Conservation (phyloP, 495 filamentous ascomycete species). For the Aspergillus diversus region DNA sequence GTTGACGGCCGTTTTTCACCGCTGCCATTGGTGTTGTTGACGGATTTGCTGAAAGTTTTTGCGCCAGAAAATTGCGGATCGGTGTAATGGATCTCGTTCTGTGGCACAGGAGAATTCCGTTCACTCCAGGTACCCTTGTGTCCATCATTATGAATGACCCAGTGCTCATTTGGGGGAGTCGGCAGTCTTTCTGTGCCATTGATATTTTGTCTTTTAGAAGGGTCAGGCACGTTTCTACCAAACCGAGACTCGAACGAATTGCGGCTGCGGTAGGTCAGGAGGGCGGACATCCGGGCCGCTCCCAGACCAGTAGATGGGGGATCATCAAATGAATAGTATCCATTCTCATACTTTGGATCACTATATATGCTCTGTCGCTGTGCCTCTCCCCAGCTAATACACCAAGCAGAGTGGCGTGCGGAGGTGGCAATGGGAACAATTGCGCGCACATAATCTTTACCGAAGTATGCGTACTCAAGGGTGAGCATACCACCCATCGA, state of each 20-base stretch:
- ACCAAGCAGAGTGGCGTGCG: conserved; percentile 95
- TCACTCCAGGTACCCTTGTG: conserved; percentile 62
- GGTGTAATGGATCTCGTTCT: conserved; percentile 48
- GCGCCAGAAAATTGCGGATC: conserved; percentile 84
- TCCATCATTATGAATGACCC: conserved; percentile 94
- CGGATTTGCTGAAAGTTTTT: conserved; percentile 46
- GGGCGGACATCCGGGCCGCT: conserved; percentile 93
- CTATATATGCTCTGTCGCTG: conserved; percentile 98
- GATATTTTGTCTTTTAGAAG: conserved; percentile 76
- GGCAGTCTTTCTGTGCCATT: conserved; percentile 64
- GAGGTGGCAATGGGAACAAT: conserved; percentile 96
- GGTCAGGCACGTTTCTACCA: conserved; percentile 88
- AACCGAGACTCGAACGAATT: conserved; percentile 97
- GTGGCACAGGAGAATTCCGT: conserved; percentile 35
- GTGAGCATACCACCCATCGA: conserved; percentile 99
- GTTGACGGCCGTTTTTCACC: conserved; percentile 64
- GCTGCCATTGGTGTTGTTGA: conserved; percentile 28
- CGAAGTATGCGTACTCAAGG: conserved; percentile 95
- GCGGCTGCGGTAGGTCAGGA: conserved; percentile 92
- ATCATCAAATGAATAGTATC: conserved; percentile 85
- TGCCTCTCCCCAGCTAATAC: conserved; percentile 98
- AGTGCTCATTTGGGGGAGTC: conserved; percentile 79
- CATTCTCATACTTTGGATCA: conserved; percentile 97
- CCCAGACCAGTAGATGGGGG: conserved; percentile 86
- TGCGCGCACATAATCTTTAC: conserved; percentile 86